A percentile compares a stretch with the other conserved stretches of the same genome.
These are phyloP conservation scores for Eucalyptus albens DNA, from an alignment of 345 rosid species.

Conservation along the genomic window DNA sequence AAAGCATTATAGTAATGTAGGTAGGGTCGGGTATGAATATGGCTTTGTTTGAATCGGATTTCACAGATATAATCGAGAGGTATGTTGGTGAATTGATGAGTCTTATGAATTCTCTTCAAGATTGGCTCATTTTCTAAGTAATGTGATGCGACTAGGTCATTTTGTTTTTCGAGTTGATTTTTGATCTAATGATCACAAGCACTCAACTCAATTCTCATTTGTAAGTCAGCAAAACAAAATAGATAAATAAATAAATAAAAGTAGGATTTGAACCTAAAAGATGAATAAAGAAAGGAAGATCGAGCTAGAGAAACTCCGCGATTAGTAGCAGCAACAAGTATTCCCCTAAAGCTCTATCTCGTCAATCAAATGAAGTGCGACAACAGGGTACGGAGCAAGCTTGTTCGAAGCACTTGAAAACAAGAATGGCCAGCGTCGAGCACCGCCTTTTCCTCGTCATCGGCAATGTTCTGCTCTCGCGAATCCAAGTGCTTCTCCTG, in stretches of 20 bases:
- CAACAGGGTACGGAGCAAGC: not conserved
- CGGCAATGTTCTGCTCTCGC: not conserved
- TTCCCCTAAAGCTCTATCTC: not conserved
- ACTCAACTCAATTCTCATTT: not conserved
- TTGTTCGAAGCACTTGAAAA: not conserved
- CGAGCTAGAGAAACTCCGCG: not conserved
- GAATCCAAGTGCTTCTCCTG: not conserved
- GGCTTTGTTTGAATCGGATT: accelerated
- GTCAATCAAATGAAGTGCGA: not conserved
- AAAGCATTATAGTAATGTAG: not conserved
- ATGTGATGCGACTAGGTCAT: not conserved
- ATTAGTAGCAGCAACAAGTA: not conserved
- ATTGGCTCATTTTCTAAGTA: not conserved
- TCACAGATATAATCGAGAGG: accelerated
- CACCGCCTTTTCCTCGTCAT: not conserved
- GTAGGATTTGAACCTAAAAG: not conserved
- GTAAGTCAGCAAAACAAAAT: not conserved
- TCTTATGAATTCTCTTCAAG: not conserved
- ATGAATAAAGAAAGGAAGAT: not conserved
- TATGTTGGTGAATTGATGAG: not conserved
- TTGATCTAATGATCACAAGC: not conserved
- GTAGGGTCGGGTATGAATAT: accelerated
- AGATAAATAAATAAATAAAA: not conserved
- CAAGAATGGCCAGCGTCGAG: not conserved
- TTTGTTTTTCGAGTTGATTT: not conserved